Percentiles rank a stretch among this genome's conserved stretches.
phyloP scores from a whole-genome alignment of 306 rosid genomes.

The Acacia melanoxylon region DNA sequence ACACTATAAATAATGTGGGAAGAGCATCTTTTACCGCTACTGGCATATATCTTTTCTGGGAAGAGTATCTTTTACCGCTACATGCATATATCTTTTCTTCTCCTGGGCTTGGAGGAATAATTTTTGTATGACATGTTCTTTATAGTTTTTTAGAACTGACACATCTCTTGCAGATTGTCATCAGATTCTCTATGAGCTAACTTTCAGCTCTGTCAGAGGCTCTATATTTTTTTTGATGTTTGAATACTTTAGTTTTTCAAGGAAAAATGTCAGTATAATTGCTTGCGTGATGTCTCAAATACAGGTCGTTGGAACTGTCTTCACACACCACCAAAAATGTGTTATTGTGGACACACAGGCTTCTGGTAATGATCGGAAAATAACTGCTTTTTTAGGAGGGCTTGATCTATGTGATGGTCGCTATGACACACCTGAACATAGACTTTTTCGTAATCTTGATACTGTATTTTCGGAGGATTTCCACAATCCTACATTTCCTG shows the following conservation, averaged over 20 bases:
- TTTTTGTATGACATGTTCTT: not conserved
- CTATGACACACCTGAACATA: conserved; percentile 96
- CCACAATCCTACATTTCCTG: conserved; percentile 82
- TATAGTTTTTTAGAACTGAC: conserved; percentile 21
- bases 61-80: too few relatives aligned
- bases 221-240: conserved; percentile 35
- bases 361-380: conserved; percentile 69
- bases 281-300: conserved; percentile 36
- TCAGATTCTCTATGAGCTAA: conserved; percentile 37
- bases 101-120: not conserved
- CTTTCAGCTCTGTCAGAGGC: conserved; percentile 37
- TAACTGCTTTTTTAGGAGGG: conserved; percentile 92
- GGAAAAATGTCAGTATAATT: conserved; percentile 22
- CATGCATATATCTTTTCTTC: not conserved
- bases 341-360: conserved; percentile 91
- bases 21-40: too few relatives aligned
- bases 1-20: too few relatives aligned
- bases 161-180: conserved; percentile 35
- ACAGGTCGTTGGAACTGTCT: conserved; percentile 84
- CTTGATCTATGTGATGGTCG: conserved; percentile 97
- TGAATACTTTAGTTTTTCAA: conserved; percentile 2
- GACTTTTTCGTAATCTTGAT: conserved; percentile 67
- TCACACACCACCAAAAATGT: conserved; percentile 96
- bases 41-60: not conserved
- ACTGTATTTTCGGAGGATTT: conserved; percentile 67